phyloP scores from a whole-genome alignment of 1,284 basidiomycete genomes.

The Hemileia vastatrix region DNA sequence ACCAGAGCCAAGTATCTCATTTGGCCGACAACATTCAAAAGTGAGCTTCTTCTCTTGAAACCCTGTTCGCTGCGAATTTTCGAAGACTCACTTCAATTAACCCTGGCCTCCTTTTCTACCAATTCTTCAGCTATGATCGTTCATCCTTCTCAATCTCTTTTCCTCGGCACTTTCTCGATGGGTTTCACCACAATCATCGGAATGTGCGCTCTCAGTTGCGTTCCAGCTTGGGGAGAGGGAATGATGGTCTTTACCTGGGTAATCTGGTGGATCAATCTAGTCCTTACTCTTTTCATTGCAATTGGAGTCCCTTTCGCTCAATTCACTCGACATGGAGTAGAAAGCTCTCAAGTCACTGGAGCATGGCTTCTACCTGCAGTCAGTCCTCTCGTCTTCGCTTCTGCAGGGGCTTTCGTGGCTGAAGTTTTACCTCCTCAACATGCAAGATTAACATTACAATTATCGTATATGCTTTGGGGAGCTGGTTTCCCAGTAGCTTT shows the following conservation, averaged over 20 bases:
- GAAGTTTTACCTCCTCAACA: constrained; percentile 49
- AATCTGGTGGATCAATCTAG: constrained; percentile 63
- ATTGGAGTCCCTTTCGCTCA: constrained; percentile 59
- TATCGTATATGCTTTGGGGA: constrained; percentile 48
- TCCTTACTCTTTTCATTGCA: constrained; percentile 54
- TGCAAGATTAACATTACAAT: constrained; percentile 52
- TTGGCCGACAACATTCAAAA: constrained; percentile 56
- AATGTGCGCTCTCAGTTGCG: constrained; percentile 49
- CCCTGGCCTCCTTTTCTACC: too few relatives aligned
- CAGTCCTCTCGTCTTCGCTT: constrained; percentile 58
- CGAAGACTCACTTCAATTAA: too few relatives aligned
- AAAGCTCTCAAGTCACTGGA: too few relatives aligned
- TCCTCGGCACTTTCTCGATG: constrained; percentile 62
- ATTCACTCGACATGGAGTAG: neutral
- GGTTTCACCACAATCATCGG: constrained; percentile 58
- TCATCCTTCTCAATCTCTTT: constrained; percentile 59
- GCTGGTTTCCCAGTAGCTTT: constrained; percentile 50
- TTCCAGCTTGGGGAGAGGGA: constrained; percentile 48
- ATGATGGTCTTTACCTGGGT: constrained; percentile 58
- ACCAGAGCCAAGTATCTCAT: constrained; percentile 52
- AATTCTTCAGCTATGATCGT: constrained; percentile 51
- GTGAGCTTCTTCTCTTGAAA: too few relatives aligned
- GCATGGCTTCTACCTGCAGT: constrained; percentile 64
- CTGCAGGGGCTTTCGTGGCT: constrained; percentile 57
- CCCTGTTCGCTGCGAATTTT: too few relatives aligned